These are phyloP conservation scores for Vanderwaltozyma yarrowii DNA, from an alignment of 805 yeast species.

Conservation along the genomic window DNA sequence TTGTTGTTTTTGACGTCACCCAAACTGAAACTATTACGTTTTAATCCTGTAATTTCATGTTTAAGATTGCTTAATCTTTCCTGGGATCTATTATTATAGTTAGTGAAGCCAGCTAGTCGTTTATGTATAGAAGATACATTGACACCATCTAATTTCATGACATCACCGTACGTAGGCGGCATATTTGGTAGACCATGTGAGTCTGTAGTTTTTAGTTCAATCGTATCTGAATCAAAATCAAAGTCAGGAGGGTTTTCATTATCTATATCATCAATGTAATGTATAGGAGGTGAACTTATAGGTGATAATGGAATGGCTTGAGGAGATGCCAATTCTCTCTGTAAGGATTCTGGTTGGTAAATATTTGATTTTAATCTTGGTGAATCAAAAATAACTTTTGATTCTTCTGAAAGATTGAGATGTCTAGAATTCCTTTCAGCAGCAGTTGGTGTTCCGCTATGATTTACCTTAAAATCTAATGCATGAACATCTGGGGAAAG, in stretches of 20 bases:
- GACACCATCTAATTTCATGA: constrained; percentile 13
- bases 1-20: not conserved
- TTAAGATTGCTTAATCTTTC: not conserved
- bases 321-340: constrained; percentile 43
- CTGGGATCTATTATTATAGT: not conserved
- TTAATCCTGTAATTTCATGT: not conserved
- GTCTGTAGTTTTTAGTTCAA: not conserved
- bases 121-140: not conserved
- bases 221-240: constrained; percentile 8
- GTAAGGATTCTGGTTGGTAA: constrained; percentile 43
- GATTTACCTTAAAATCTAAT: not conserved
- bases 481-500: constrained; percentile 36
- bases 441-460: not conserved
- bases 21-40: not conserved
- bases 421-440: not conserved
- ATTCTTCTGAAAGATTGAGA: not conserved
- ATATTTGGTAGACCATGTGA: constrained; percentile 13
- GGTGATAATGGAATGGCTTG: constrained; percentile 31
- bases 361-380: constrained; percentile 37
- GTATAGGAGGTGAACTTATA: constrained; percentile 1
- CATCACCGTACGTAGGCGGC: constrained; percentile 31
- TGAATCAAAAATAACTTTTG: constrained; percentile 9
- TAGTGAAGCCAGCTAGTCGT: too few relatives aligned
- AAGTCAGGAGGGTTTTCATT: constrained; percentile 15
- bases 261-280: constrained; percentile 21